Evolutionary conservation across 495 filamentous ascomycete genomes (phyloP).

Genomic region (Aspergillus carlsbadensis): DNA sequence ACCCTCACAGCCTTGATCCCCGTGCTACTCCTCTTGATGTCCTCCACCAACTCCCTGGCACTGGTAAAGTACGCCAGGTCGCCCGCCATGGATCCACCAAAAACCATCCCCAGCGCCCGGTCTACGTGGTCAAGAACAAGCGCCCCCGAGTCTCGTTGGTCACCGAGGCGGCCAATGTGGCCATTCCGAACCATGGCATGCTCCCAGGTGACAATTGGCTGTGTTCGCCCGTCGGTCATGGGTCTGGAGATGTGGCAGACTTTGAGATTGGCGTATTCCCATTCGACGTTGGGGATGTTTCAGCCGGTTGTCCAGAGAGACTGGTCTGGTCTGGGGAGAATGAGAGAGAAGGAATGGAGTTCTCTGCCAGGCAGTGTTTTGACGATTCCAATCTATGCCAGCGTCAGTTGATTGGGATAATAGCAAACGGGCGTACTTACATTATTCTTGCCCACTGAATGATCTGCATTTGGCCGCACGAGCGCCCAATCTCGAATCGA

Average conservation of each 20-base stretch:
- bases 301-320: background rate
- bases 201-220: background rate
- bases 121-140: background rate
- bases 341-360: background rate
- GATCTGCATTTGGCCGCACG: background rate
- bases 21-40: too few relatives aligned
- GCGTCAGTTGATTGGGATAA: too few relatives aligned
- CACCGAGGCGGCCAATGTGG: background rate
- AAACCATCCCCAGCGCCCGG: background rate
- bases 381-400: too few relatives aligned
- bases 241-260: background rate
- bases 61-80: background rate
- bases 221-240: background rate
- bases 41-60: background rate
- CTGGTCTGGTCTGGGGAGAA: background rate
- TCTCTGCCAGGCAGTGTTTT: too few relatives aligned
- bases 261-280: background rate
- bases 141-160: background rate
- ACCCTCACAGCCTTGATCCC: too few relatives aligned
- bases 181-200: background rate
- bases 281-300: background rate
- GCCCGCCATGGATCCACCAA: background rate
- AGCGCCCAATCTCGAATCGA: conserved; percentile 3
- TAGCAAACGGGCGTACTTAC: background rate
- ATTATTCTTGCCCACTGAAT: background rate